Evolutionary conservation across 805 yeast species (phyloP).

Genomic region (Cyberlindnera petersonii): DNA sequence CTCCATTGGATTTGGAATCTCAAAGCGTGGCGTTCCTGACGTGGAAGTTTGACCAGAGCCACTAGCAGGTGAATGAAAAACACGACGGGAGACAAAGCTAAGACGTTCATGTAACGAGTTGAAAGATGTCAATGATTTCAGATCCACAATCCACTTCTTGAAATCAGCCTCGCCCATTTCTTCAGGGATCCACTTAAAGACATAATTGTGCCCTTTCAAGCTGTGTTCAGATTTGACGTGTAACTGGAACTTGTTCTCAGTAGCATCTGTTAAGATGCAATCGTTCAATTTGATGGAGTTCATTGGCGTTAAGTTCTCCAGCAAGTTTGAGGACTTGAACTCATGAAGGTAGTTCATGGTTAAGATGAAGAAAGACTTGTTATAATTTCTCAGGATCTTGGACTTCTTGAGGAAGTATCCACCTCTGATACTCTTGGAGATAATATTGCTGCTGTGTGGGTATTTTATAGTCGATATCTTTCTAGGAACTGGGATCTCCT

Average conservation of each 20-base stretch:
- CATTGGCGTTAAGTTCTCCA: constrained; percentile 72
- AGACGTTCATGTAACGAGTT: constrained; percentile 20
- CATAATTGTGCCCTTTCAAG: constrained; percentile 83
- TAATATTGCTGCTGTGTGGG: constrained; percentile 61
- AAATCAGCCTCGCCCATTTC: constrained; percentile 69
- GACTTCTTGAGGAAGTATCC: constrained; percentile 85
- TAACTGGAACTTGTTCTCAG: constrained; percentile 56
- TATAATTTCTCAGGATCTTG: constrained; percentile 81
- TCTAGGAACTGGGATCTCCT: constrained; percentile 51
- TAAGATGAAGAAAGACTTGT: constrained; percentile 82
- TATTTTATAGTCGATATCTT: constrained; percentile 58
- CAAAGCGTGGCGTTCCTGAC: constrained; percentile 25
- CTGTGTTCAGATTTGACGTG: constrained; percentile 58
- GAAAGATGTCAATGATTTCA: constrained; percentile 55
- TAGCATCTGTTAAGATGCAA: constrained; percentile 77
- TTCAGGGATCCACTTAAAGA: constrained; percentile 55
- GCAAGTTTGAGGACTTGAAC: constrained; percentile 75
- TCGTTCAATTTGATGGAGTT: constrained; percentile 75
- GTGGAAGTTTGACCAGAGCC: constrained; percentile 5
- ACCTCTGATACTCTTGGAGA: constrained; percentile 63
- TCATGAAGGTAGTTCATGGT: constrained; percentile 88
- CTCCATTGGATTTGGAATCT: constrained; percentile 23
- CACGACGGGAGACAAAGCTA: constrained; percentile 9
- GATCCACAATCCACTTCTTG: constrained; percentile 69
- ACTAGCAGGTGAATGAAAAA: neutral